These are phyloP conservation scores for Fraxinus americana DNA, from an alignment of 257 asterid genomes.

Conservation along the genomic window DNA sequence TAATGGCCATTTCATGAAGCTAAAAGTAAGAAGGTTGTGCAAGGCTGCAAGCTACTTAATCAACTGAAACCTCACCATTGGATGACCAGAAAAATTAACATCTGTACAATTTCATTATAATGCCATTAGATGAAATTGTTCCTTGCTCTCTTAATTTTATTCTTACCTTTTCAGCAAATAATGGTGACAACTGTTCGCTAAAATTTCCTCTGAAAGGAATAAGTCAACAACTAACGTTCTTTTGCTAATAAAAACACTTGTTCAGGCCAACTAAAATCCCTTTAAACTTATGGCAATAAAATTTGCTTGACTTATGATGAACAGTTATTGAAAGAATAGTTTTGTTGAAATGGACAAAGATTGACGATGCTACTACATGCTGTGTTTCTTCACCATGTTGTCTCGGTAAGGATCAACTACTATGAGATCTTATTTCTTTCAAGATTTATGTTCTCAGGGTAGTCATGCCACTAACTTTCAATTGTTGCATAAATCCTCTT, in stretches of 20 bases:
- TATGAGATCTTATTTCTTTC: neutral
- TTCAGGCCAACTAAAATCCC: neutral
- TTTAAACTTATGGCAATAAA: neutral
- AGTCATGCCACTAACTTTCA: neutral
- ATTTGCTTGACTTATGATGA: neutral
- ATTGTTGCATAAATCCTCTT: neutral
- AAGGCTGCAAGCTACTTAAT: neutral
- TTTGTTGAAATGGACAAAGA: neutral
- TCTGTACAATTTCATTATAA: neutral
- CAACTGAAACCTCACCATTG: neutral
- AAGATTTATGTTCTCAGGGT: neutral
- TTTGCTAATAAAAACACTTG: neutral
- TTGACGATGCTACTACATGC: neutral
- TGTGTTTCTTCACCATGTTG: neutral
- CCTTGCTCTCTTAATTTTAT: neutral
- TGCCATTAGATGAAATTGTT: neutral
- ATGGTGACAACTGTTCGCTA: neutral
- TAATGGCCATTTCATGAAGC: neutral
- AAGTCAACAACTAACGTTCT: neutral
- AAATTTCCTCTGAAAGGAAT: neutral
- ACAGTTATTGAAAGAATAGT: neutral
- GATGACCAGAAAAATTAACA: neutral
- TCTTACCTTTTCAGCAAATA: neutral
- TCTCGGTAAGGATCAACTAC: neutral
- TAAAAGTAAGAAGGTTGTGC: neutral